Evolutionary conservation across 2,329 filamentous ascomycete species (phyloP).

Genomic region (Fusarium sarcochroum): DNA sequence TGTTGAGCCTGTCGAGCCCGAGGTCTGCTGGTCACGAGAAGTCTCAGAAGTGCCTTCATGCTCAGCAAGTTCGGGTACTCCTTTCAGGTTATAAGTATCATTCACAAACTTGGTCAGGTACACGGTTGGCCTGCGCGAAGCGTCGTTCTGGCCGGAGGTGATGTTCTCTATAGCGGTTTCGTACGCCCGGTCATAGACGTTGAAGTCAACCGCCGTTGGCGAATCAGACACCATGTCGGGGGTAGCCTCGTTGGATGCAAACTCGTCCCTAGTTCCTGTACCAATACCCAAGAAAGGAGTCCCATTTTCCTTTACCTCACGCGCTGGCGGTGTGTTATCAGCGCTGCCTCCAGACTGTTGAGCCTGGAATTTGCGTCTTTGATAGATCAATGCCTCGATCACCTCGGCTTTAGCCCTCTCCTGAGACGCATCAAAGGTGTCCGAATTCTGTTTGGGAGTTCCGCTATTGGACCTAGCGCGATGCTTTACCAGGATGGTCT

Average conservation of each 20-base stretch:
- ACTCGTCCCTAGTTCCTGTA: slow-evolving; percentile 68
- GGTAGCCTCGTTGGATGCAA: slow-evolving; percentile 56
- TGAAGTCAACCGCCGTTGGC: slow-evolving; percentile 85
- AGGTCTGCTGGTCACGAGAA: slow-evolving; percentile 17
- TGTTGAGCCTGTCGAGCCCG: slow-evolving; percentile 31
- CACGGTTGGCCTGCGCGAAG: slow-evolving; percentile 58
- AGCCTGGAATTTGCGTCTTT: slow-evolving; percentile 60
- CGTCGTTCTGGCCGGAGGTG: slow-evolving; percentile 53
- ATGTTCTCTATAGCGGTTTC: slow-evolving; percentile 83
- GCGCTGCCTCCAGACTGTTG: slow-evolving; percentile 48
- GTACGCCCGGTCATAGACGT: slow-evolving; percentile 92
- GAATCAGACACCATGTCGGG: slow-evolving; percentile 81
- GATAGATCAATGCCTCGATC: slow-evolving; percentile 64
- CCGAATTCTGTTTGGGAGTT: slow-evolving; percentile 17
- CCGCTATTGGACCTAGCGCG: slow-evolving; percentile 29
- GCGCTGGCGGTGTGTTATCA: slow-evolving; percentile 66
- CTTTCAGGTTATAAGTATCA: slow-evolving; percentile 58
- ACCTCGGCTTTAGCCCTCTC: slow-evolving; percentile 61
- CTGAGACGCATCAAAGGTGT: slow-evolving; percentile 44
- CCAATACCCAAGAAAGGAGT: slow-evolving; percentile 84
- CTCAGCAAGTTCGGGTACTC: slow-evolving; percentile 53
- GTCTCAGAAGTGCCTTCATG: slow-evolving; percentile 30
- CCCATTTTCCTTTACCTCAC: slow-evolving; percentile 72
- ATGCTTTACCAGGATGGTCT: slow-evolving; percentile 71
- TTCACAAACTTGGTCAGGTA: slow-evolving; percentile 66